phyloP scores from a whole-genome alignment of 352 stramenopile genomes.

The Phytopythium vexans region DNA sequence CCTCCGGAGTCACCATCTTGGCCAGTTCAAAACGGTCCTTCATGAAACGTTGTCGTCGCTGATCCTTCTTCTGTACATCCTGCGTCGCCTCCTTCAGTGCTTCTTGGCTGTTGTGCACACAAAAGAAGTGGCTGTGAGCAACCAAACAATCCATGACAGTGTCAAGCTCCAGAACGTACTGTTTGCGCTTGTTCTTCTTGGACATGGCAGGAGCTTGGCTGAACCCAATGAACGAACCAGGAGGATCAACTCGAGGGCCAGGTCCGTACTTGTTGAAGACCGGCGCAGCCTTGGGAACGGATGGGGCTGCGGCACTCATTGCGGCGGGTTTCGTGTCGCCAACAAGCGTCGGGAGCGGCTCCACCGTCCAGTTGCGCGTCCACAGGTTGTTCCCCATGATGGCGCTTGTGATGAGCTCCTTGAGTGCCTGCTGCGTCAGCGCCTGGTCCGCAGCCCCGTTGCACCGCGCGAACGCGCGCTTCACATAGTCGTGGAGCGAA shows the following conservation, averaged over 20 bases:
- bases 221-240: constrained; percentile 44
- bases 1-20: constrained; percentile 53
- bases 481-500: constrained; percentile 83
- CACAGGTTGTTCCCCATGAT: constrained; percentile 83
- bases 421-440: constrained; percentile 76
- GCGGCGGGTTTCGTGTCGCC: constrained; percentile 29
- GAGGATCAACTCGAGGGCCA: constrained; percentile 19
- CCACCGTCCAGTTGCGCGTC: constrained; percentile 80
- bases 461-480: constrained; percentile 78
- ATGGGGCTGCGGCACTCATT: constrained; percentile 12
- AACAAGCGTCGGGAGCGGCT: constrained; percentile 70
- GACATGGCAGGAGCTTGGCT: constrained; percentile 21
- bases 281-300: constrained; percentile 2
- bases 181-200: constrained; percentile 77
- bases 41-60: constrained; percentile 73
- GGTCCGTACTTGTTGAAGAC: constrained; percentile 1
- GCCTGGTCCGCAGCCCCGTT: constrained; percentile 71
- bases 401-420: constrained; percentile 79
- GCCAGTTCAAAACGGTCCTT: constrained; percentile 70
- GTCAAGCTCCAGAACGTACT: constrained; percentile 27
- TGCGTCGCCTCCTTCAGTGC: constrained; percentile 24
- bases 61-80: constrained; percentile 66
- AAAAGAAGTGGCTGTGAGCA: neutral
- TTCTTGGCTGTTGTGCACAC: constrained; percentile 7
- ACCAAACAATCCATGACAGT: neutral